Evolutionary conservation across 495 filamentous ascomycete genomes (phyloP).

Genomic region (Xylaria longipes): DNA sequence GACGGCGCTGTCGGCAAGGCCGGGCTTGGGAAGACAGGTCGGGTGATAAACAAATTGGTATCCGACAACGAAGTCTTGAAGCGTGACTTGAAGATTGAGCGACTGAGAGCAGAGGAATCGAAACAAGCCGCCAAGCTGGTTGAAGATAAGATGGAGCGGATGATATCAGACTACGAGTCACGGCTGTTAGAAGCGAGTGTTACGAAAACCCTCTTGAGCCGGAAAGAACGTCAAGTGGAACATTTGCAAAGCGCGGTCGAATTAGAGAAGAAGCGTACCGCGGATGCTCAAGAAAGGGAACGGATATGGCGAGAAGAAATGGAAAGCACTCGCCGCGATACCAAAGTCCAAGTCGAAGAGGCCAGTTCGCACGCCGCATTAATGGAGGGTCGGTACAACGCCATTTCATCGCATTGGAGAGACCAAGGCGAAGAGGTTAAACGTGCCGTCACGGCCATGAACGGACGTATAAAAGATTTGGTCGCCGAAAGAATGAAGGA

Average conservation of each 20-base stretch:
- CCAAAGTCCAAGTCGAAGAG: slow-evolving; percentile 68
- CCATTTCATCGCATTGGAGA: slow-evolving; percentile 69
- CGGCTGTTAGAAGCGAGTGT: slow-evolving; percentile 73
- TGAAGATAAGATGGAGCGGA: slow-evolving; percentile 74
- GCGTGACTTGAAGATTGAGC: slow-evolving; percentile 78
- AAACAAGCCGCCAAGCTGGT: slow-evolving; percentile 74
- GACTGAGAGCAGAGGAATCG: slow-evolving; percentile 73
- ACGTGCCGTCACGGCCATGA: slow-evolving; percentile 59
- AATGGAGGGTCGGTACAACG: slow-evolving; percentile 71
- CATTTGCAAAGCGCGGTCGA: slow-evolving; percentile 71
- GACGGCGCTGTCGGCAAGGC: slow-evolving; percentile 79
- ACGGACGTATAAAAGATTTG: slow-evolving; percentile 54
- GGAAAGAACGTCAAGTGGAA: slow-evolving; percentile 82
- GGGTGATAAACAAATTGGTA: slow-evolving; percentile 88
- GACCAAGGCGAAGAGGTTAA: slow-evolving; percentile 67
- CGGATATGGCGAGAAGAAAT: slow-evolving; percentile 65
- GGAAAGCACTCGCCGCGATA: slow-evolving; percentile 65
- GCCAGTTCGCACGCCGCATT: slow-evolving; percentile 60
- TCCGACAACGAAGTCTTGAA: slow-evolving; percentile 86
- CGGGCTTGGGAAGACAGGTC: slow-evolving; percentile 85
- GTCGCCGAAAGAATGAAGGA: slow-evolving; percentile 60
- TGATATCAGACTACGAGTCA: slow-evolving; percentile 69
- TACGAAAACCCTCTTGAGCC: slow-evolving; percentile 71
- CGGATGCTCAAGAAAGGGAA: slow-evolving; percentile 65
- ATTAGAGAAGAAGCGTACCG: slow-evolving; percentile 68